phyloP scores from a whole-genome alignment of 345 rosid genomes.

The Psidium friedrichsthalianum region DNA sequence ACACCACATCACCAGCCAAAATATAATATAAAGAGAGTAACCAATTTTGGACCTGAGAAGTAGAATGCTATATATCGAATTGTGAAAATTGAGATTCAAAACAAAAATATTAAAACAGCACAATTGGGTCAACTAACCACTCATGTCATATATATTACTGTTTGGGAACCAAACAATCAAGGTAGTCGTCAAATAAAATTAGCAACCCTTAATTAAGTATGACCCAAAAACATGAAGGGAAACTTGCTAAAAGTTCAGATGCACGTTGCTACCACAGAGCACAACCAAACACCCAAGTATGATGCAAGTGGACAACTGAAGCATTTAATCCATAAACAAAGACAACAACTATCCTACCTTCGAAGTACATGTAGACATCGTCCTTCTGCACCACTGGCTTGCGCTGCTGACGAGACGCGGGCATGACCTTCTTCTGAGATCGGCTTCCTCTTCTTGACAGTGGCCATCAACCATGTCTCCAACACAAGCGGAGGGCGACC shows the following conservation, averaged over 20 bases:
- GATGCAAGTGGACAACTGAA: background rate
- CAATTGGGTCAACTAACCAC: background rate
- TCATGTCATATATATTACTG: background rate
- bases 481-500: constrained; percentile 88
- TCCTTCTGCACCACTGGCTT: constrained; percentile 98
- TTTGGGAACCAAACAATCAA: background rate
- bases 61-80: background rate
- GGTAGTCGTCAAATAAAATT: background rate
- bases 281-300: background rate
- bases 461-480: constrained; percentile 99
- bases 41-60: background rate
- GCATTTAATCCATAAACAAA: background rate
- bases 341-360: constrained; percentile 26
- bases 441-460: constrained; percentile 95
- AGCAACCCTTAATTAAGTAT: background rate
- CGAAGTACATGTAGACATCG: constrained; percentile 90
- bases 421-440: constrained; percentile 89
- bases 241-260: background rate
- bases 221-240: background rate
- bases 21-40: too few species aligned
- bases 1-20: too few species aligned
- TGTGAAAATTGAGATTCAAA: constrained; percentile 7
- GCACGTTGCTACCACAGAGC: background rate
- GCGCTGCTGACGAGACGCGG: constrained; percentile 94
- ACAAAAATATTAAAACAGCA: background rate